Evolutionary conservation across 352 stramenopile species (phyloP), one percentile per base, ranked within the genome.

Genomic region (Pythium phragmitis): DNA sequence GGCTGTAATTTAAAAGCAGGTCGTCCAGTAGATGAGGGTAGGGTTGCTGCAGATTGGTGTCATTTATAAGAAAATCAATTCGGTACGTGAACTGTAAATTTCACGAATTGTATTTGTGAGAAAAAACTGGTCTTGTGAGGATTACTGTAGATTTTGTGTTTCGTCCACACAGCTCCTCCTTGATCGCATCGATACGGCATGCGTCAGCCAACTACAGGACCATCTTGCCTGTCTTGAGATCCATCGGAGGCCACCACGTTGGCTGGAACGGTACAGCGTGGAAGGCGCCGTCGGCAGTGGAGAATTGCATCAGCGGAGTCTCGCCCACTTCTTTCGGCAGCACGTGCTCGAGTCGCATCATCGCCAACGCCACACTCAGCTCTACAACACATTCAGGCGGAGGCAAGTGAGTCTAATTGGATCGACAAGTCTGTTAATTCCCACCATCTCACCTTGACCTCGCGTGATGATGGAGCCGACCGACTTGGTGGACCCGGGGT

Each of bases 291-390:
- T 93, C 80, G 6, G 75, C 66, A 2, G 84, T 92, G 43, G 72
- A 74, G 46, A 93, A 93, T 39, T 82, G 63, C 73, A 88, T 87
- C 23, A 56, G 48, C 2, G 76, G 78, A 41, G 67, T 41, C 28
- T 70, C 68, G 8, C 75, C 78, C 7, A 70, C 70, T 16, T 81
- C 73, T 34, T 79, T 80, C 9, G 76, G 71, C 21, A 86, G 54
- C 33, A 95, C 58, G 48, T 88, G 72, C 49, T 87, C 82, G 4
- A 95, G 69, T 26, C 86, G 84, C 73, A 95, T 86, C 84, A 95
- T 95, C 12, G 79, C 79, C 30, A 92, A 49, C 4, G 76, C 77
- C 42, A 76, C 76, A 46, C 66, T 78, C 19, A 91, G 64, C n/a
- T 68, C 76, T 78, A 36, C 1, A 11, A 36, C 36, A 50, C 36